Evolutionary conservation across 2,329 filamentous ascomycete species (phyloP).

Genomic region (Aspergillus sergii): DNA sequence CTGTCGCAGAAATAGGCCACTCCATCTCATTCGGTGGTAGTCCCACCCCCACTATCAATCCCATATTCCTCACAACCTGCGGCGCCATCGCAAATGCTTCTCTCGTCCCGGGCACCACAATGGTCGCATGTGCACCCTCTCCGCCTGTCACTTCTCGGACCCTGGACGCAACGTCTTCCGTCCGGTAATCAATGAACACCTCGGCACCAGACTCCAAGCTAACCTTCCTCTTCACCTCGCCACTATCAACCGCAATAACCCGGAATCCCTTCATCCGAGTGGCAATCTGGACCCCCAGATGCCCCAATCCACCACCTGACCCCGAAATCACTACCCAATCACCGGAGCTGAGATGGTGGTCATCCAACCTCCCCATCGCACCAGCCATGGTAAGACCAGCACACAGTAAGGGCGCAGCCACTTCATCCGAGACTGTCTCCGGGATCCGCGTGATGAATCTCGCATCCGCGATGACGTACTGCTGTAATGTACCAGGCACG

Average conservation of each 20-base stretch:
- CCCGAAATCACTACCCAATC: background rate
- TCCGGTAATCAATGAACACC: background rate
- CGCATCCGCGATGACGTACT: background rate
- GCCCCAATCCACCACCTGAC: background rate
- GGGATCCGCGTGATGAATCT: background rate
- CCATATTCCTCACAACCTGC: background rate
- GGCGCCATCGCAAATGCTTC: background rate
- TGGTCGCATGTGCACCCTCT: background rate
- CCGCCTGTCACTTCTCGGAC: background rate
- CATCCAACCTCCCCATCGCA: background rate
- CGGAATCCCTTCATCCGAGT: background rate
- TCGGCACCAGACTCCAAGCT: background rate
- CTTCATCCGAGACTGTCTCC: background rate
- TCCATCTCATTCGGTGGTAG: background rate
- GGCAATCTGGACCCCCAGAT: background rate
- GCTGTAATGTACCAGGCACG: background rate
- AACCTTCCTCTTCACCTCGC: background rate
- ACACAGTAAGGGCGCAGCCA: background rate
- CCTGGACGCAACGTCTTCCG: background rate
- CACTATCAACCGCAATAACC: background rate
- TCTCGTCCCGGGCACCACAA: background rate
- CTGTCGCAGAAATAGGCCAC: background rate
- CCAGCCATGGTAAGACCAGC: background rate
- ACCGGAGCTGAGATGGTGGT: background rate
- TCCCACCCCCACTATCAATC: background rate